phyloP scores from a whole-genome alignment of 208 protist genomes.

The Crithidia bombi region DNA sequence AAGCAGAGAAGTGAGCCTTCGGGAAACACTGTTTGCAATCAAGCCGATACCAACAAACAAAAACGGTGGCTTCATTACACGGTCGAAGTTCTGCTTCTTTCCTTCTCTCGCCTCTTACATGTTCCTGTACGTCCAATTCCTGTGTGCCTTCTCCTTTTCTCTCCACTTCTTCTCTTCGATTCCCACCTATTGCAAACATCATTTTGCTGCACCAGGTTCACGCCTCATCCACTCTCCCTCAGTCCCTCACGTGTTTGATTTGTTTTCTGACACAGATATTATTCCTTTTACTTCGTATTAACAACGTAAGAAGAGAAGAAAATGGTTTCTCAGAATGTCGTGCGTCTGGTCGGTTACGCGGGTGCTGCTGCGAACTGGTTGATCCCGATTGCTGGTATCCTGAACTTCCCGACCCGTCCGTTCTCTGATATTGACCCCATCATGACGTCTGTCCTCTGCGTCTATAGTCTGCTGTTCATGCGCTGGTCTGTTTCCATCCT shows the following conservation, averaged over 20 bases:
- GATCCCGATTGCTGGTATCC: slow-evolving; percentile 87
- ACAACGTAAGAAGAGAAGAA: too few relatives aligned
- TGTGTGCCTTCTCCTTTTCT: not conserved
- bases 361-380: slow-evolving; percentile 91
- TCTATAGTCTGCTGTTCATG: slow-evolving; percentile 85
- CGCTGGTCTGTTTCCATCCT: slow-evolving; percentile 86
- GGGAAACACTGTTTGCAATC: too few relatives aligned
- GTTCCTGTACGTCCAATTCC: not conserved
- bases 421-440: slow-evolving; percentile 82
- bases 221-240: not conserved
- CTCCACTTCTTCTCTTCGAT: not conserved
- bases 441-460: slow-evolving; percentile 78
- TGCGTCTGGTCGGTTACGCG: slow-evolving; percentile 80
- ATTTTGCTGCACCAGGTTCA: slow-evolving; percentile 1
- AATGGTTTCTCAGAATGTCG: slow-evolving; percentile 77
- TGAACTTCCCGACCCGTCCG: slow-evolving; percentile 81
- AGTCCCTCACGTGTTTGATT: not conserved
- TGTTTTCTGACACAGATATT: not conserved
- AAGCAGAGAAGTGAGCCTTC: too few relatives aligned
- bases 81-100: not conserved
- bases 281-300: not conserved
- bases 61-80: too few relatives aligned
- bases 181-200: not conserved
- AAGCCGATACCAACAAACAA: too few relatives aligned
- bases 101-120: not conserved